These are phyloP conservation scores for Aspergillus uvarum DNA, from an alignment of 2,329 filamentous ascomycete species.

Conservation along the genomic window DNA sequence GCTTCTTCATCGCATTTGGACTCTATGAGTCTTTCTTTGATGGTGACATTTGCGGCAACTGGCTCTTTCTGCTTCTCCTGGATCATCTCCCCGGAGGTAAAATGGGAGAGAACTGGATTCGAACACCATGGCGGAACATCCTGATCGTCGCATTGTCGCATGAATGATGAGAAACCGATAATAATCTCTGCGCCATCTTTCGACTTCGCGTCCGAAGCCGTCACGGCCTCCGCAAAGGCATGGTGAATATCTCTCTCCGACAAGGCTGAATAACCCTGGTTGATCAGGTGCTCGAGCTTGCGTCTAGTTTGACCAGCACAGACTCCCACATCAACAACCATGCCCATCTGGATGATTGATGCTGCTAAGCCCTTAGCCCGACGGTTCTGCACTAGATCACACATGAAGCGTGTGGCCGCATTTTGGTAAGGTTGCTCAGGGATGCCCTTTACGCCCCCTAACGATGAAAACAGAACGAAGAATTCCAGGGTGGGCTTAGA, in stretches of 20 bases:
- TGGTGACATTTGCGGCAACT: too few species aligned
- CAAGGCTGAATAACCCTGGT: not conserved
- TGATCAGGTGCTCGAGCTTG: not conserved
- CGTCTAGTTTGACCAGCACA: not conserved
- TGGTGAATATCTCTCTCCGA: not conserved
- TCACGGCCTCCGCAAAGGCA: not conserved
- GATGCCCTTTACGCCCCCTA: not conserved
- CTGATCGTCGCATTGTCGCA: too few species aligned
- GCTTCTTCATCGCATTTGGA: too few species aligned
- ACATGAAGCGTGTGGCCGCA: not conserved
- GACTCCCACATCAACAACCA: not conserved
- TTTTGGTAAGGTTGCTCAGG: not conserved
- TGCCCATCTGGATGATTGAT: not conserved
- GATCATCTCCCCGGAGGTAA: too few species aligned
- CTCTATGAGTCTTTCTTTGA: too few species aligned
- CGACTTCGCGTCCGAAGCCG: not conserved
- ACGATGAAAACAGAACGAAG: not conserved
- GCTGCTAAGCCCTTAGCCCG: not conserved
- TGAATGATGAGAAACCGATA: not conserved
- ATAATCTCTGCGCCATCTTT: not conserved
- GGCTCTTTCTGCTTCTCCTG: too few species aligned
- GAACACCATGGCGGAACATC: too few species aligned
- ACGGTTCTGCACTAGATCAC: not conserved
- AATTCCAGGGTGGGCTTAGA: not conserved
- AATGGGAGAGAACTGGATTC: too few species aligned